Evolutionary conservation across 495 filamentous ascomycete genomes (phyloP), one percentile per base, ranked within the genome.

Genomic region (Bacidia gigantensis): DNA sequence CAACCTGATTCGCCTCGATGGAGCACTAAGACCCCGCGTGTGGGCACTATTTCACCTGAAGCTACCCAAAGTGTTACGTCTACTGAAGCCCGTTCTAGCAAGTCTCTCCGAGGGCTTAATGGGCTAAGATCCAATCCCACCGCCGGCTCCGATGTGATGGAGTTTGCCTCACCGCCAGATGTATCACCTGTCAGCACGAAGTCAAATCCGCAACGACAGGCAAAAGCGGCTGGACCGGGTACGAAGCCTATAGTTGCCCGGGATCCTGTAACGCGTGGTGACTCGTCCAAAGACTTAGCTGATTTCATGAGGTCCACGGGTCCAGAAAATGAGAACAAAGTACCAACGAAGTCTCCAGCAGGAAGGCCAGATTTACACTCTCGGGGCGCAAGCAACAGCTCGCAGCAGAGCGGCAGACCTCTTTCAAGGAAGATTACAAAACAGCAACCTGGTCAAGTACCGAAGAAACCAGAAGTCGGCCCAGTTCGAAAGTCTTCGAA

Each of bases 251-350:
- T 26, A 21, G 23, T 47, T 50, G 41, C 52, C 25, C 51, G 51
- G 25, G 56, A 58, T 25, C 26, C 56, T 18, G 39, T 47, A 2
- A 45, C 41, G 32, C 68, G 76, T 23, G 67, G 72, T 3, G 80
- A 84, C 43, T 83, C 84, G 0, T 74, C 83, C 24, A 70, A 75
- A 26, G 87, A 93, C 48, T 83, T 95, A 63, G 85, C 87, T 17
- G 84, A 94, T 46, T 94, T 93, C 57, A 81, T 90, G 62, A 81
- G 84, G 53, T 81, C 83, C 11, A 87, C 87, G 21, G 86, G 84
- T n/a, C 86, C 89, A 3, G 60, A 67, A 46, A 66, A 65, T 22
- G 67, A 65, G 9, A 63, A 54, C 40, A 53, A 49, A 40, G 41
- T 56, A 24, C 52, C 57, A 14, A 5, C 40, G 12, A 54, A 45